Evolutionary conservation across 2,329 filamentous ascomycete genomes (phyloP).

Genomic region (Apiospora rasikravindrae): DNA sequence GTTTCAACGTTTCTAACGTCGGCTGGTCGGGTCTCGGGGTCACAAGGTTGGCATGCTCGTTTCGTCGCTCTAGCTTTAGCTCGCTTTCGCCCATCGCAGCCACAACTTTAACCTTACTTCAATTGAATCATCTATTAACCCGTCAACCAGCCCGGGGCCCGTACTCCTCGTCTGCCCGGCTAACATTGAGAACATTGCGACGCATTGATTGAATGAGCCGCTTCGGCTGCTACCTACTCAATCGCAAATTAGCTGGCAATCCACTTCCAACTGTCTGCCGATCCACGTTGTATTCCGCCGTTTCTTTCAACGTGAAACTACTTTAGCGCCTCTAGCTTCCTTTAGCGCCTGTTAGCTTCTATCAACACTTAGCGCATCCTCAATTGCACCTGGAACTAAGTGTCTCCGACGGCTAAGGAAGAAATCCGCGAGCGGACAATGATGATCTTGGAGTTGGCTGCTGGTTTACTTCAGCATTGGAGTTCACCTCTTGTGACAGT

Average conservation of each 20-base stretch:
- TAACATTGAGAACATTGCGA: background rate
- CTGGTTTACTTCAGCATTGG: background rate
- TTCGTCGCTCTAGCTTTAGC: background rate
- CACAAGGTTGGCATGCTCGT: background rate
- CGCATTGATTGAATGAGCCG: background rate
- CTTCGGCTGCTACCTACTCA: background rate
- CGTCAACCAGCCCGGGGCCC: background rate
- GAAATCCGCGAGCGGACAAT: too few species aligned
- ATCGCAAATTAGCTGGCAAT: background rate
- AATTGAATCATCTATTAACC: background rate
- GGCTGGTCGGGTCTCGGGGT: background rate
- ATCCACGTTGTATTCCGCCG: conserved; percentile 4
- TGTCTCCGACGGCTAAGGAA: background rate
- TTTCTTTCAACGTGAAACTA: background rate
- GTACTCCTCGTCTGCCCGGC: background rate
- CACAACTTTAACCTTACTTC: background rate
- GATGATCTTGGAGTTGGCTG: too few species aligned
- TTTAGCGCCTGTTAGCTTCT: background rate
- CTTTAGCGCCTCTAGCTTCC: background rate
- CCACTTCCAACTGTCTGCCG: conserved; percentile 12
- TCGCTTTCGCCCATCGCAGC: background rate
- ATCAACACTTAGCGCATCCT: background rate
- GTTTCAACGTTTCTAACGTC: background rate
- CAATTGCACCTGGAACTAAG: background rate
- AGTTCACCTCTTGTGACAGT: too few species aligned